These are phyloP conservation scores for Haberlea rhodopensis DNA, from an alignment of 257 asterid species.

Conservation along the genomic window DNA sequence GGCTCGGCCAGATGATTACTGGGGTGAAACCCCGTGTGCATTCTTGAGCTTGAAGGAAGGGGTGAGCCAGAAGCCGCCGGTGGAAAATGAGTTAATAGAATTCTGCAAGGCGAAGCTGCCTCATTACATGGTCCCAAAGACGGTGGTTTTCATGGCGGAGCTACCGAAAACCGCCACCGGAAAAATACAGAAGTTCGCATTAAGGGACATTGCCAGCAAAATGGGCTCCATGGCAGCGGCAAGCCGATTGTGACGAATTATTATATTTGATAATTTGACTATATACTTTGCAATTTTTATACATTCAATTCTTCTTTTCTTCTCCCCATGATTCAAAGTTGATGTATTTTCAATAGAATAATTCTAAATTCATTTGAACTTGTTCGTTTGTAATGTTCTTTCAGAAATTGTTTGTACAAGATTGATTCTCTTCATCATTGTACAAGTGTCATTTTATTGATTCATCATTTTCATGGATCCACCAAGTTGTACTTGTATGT, in stretches of 20 bases:
- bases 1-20: conserved; percentile 65
- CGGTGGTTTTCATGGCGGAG: conserved; percentile 62
- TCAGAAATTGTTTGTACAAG: conserved; percentile 7
- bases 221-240: conserved; percentile 35
- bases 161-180: conserved; percentile 74
- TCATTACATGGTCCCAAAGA: conserved; percentile 71
- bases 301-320: not conserved
- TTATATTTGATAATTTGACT: not conserved
- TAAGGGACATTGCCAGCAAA: conserved; percentile 46
- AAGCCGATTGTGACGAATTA: conserved; percentile 37
- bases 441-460: not conserved
- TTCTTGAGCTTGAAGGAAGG: conserved; percentile 53
- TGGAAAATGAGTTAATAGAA: conserved; percentile 46
- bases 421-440: too few species aligned
- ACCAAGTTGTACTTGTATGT: too few species aligned
- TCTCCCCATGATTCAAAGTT: not conserved
- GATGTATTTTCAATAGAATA: too few species aligned
- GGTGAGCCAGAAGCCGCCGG: conserved; percentile 30
- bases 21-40: conserved; percentile 94
- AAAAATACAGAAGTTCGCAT: conserved; percentile 54
- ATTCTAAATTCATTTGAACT: not conserved
- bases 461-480: not conserved
- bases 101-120: conserved; percentile 61
- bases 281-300: not conserved
- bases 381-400: not conserved